Base-by-base conservation (phyloP, 805 yeast genomes). In the Zygotorulaspora sp. region DNA sequence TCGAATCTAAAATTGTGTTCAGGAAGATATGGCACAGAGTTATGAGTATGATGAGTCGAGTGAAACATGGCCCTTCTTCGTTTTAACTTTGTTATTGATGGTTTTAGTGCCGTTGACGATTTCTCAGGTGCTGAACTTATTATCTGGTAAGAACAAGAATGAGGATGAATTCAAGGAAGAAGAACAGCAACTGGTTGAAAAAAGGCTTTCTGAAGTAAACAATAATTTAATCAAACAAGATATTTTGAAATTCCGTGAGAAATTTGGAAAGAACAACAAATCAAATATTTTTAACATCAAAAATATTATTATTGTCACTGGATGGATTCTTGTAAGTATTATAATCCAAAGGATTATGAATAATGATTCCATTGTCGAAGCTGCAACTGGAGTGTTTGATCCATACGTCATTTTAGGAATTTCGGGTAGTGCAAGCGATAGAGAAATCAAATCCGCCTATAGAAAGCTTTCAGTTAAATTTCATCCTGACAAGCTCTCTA, bases 41-140 rank as follows among this genome's bases (percentile, higher is more conserved):
- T 62, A 62, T 36, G 65, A 62, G 41, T 88, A 88, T 61, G 97
- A 88, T 66, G 96, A 88, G 59, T 77, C 78, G 44, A 80, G 89
- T 34, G 92, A 85, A 52, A 86, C 92, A 2, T 88, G 96, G 96
- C 97, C 97, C 27, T 87, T 80, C 59, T 89, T 89, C 55, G 75
- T 83, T 36, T 61, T 84, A 55, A 88, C 96, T 2, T 65, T 85
- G 34, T 63, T 83, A 36, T 66, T 83, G 17, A 75, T 83, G 43
- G 74, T 78, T 13, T 68, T 85, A 42, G 58, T 86, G 26, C 96
- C 96, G 5, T 50, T 72, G 43, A 78, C 87, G 9, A 40, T 71
- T 11, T 30, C 46, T 31, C 62, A 61, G 35, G 15, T 52, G n/a
- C 55, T 45, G 42, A 41, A 42, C 16, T 33, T 58, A 5, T 37